phyloP scores from a whole-genome alignment of 345 rosid species.

The Toxicodendron radicans region DNA sequence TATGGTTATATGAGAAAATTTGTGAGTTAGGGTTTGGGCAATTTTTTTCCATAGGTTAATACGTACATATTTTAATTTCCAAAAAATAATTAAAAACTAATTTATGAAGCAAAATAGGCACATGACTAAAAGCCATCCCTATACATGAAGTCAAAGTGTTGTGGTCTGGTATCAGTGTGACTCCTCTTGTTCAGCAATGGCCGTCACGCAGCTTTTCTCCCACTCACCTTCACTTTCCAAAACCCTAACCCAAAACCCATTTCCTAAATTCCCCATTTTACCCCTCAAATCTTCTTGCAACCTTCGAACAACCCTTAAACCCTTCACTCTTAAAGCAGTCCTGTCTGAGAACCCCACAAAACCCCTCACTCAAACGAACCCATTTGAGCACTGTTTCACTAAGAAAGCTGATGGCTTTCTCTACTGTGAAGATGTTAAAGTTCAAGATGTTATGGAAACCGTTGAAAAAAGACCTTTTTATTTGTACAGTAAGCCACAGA shows the following conservation, averaged over 20 bases:
- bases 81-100: no score
- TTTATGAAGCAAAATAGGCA: no score
- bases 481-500: conserved; percentile 86
- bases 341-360: conserved; percentile 50
- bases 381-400: conserved; percentile 73
- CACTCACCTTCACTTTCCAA: conserved; percentile 36
- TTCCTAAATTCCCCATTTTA: conserved; percentile 37
- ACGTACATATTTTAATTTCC: no score
- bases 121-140: no score
- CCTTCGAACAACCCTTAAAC: conserved; percentile 33
- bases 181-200: conserved; percentile 31
- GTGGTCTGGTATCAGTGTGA: neutral
- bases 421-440: conserved; percentile 81
- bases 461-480: conserved; percentile 91
- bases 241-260: conserved; percentile 41
- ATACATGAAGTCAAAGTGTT: no score
- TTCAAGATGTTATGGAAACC: conserved; percentile 67
- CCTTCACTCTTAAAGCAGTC: conserved; percentile 53
- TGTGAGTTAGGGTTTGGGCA: no score
- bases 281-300: conserved; percentile 32
- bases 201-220: conserved; percentile 35
- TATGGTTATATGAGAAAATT: no score
- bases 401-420: conserved; percentile 83
- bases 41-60: no score
- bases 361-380: conserved; percentile 26